Evolutionary conservation across 1,139 yeast species (phyloP).

Genomic region (Candida gigantensis): DNA sequence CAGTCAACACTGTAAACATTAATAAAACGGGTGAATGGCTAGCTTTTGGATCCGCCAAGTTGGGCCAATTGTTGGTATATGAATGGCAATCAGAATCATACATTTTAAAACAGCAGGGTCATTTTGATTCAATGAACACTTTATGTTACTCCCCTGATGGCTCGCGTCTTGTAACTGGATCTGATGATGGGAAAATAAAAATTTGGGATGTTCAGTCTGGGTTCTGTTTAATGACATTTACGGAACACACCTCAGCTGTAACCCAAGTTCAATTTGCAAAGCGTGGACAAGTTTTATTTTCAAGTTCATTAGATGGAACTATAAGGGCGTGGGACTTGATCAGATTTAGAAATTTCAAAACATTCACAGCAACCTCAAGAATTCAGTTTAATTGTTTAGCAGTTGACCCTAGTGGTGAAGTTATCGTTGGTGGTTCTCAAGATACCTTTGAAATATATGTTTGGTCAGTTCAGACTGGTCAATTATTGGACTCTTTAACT

Average conservation of each 20-base stretch:
- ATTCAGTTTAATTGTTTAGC: slow-evolving; percentile 88
- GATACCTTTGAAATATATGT: slow-evolving; percentile 90
- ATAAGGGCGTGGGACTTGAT: slow-evolving; percentile 96
- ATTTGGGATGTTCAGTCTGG: slow-evolving; percentile 96
- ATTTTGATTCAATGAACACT: slow-evolving; percentile 85
- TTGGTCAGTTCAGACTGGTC: slow-evolving; percentile 98
- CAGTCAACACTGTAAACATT: slow-evolving; percentile 78
- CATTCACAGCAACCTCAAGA: slow-evolving; percentile 88
- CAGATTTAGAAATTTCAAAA: slow-evolving; percentile 89
- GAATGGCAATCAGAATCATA: slow-evolving; percentile 99
- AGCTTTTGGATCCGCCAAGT: slow-evolving; percentile 86
- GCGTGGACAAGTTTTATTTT: slow-evolving; percentile 85
- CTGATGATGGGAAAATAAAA: slow-evolving; percentile 95
- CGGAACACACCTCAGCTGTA: slow-evolving; percentile 87
- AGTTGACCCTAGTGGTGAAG: slow-evolving; percentile 96
- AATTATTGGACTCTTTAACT: slow-evolving; percentile 77
- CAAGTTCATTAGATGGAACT: slow-evolving; percentile 93
- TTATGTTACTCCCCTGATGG: slow-evolving; percentile 95
- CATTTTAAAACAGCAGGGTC: slow-evolving; percentile 94
- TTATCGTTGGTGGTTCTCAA: slow-evolving; percentile 91
- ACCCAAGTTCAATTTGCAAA: slow-evolving; percentile 86
- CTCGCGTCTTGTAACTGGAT: slow-evolving; percentile 84
- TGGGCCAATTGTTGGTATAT: slow-evolving; percentile 93
- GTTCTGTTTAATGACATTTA: slow-evolving; percentile 87
- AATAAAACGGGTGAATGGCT: slow-evolving; percentile 94